Evolutionary conservation across 495 filamentous ascomycete species (phyloP).

Genomic region (Aspergillus indologenus): DNA sequence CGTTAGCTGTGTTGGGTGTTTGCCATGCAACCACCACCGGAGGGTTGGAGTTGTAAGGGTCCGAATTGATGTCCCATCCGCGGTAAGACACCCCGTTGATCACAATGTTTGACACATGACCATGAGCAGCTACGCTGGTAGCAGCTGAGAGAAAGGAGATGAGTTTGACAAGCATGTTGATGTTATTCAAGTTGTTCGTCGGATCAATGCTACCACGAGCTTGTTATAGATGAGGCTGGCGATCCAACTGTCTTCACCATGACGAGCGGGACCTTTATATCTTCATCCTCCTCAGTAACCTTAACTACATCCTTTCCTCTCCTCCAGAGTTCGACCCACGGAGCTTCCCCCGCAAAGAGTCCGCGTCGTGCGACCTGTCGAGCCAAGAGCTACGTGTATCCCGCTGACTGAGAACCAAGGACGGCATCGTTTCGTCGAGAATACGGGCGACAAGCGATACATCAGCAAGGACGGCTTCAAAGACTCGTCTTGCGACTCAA

Average conservation of each 20-base stretch:
- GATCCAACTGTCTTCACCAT: background rate
- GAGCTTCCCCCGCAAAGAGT: background rate
- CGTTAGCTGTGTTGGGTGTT: conserved; percentile 46
- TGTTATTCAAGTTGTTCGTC: conserved; percentile 4
- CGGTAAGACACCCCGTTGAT: conserved; percentile 30
- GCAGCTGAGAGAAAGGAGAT: conserved; percentile 9
- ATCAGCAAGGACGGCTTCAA: background rate
- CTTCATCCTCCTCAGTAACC: too few species aligned
- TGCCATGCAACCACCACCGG: conserved; percentile 46
- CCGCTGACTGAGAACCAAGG: background rate
- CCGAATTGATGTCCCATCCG: conserved; percentile 45
- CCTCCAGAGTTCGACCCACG: background rate
- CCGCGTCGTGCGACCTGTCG: background rate
- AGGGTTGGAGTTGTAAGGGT: conserved; percentile 34
- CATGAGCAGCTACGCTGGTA: conserved; percentile 25
- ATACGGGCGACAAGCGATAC: background rate
- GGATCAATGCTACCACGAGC: background rate
- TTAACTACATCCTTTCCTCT: background rate
- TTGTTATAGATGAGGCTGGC: background rate
- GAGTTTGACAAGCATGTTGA: background rate
- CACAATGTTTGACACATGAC: conserved; percentile 30
- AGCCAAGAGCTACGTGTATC: background rate
- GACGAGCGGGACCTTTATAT: background rate
- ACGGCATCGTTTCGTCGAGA: background rate
- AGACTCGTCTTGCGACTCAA: background rate